Percentiles rank a stretch among this genome's conserved stretches.
Conservation (phyloP, 768 basidiomycete species). For the Leccinum variicolor region DNA sequence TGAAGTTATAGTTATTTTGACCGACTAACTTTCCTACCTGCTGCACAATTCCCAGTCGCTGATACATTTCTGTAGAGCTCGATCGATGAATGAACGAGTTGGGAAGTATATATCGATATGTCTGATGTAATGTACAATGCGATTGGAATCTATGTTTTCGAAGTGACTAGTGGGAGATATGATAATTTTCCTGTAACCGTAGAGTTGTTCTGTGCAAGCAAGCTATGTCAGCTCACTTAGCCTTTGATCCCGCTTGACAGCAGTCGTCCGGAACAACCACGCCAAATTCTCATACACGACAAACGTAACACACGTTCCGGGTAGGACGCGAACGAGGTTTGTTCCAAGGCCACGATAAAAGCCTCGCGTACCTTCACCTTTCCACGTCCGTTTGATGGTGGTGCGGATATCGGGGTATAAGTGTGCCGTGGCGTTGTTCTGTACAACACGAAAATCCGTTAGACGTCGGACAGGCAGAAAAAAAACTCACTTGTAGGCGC, state of each 20-base stretch:
- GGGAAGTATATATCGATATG: constrained; percentile 4
- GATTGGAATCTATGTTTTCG: background rate
- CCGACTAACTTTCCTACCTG: background rate
- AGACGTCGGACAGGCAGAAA: background rate
- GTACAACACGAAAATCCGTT: background rate
- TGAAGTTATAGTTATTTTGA: constrained; percentile 35
- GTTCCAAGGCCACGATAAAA: constrained; percentile 96
- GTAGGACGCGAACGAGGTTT: constrained; percentile 90
- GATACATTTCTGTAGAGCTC: constrained; percentile 2
- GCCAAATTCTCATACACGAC: constrained; percentile 95
- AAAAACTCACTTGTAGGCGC: constrained; percentile 71
- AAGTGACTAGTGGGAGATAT: constrained; percentile 6
- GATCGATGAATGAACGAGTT: constrained; percentile 1
- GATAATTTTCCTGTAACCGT: background rate
- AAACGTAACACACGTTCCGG: constrained; percentile 97
- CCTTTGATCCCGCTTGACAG: constrained; percentile 45
- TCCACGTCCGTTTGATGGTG: constrained; percentile 78
- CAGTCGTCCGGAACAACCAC: constrained; percentile 71
- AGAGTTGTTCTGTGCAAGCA: background rate
- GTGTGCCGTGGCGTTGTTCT: constrained; percentile 66
- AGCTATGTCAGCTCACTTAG: constrained; percentile 3
- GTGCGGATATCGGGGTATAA: constrained; percentile 82
- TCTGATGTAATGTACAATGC: constrained; percentile 8
- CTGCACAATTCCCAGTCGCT: background rate
- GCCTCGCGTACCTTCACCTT: constrained; percentile 72